phyloP scores from a whole-genome alignment of 2,329 filamentous ascomycete species.

The Diaporthe sp. region DNA sequence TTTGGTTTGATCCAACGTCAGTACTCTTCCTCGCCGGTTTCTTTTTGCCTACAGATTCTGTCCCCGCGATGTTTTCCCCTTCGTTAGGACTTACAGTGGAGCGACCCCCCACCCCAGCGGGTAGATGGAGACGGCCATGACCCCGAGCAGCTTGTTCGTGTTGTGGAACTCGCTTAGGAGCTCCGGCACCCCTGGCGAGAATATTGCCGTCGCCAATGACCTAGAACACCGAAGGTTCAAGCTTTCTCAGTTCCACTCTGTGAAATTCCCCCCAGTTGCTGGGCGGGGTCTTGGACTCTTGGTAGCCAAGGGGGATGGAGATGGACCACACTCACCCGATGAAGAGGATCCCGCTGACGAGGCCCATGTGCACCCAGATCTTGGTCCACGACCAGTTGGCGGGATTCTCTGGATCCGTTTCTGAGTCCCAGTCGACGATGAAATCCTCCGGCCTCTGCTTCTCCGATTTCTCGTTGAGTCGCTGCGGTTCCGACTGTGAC shows the following conservation, averaged over 20 bases:
- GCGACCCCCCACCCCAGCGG: constrained; percentile 74
- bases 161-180: constrained; percentile 73
- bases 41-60: too few relatives aligned
- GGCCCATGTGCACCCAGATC: background rate
- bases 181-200: constrained; percentile 74
- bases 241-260: background rate
- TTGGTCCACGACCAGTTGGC: constrained; percentile 18
- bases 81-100: constrained; percentile 52
- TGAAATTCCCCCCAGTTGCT: background rate
- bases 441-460: background rate
- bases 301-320: background rate
- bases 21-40: too few relatives aligned
- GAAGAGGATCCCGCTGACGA: background rate
- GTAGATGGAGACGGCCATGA: constrained; percentile 77
- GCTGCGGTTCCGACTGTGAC: background rate
- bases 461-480: background rate
- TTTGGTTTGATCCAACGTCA: background rate
- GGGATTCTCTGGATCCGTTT: background rate
- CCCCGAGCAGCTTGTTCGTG: constrained; percentile 63
- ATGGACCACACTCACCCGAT: constrained; percentile 9
- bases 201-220: constrained; percentile 57
- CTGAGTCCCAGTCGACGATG: constrained; percentile 19
- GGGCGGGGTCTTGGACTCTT: constrained; percentile 8
- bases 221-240: background rate
- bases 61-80: background rate